Evolutionary conservation across 1,284 basidiomycete species (phyloP).

Genomic region (Macrocystidia cucumis): DNA sequence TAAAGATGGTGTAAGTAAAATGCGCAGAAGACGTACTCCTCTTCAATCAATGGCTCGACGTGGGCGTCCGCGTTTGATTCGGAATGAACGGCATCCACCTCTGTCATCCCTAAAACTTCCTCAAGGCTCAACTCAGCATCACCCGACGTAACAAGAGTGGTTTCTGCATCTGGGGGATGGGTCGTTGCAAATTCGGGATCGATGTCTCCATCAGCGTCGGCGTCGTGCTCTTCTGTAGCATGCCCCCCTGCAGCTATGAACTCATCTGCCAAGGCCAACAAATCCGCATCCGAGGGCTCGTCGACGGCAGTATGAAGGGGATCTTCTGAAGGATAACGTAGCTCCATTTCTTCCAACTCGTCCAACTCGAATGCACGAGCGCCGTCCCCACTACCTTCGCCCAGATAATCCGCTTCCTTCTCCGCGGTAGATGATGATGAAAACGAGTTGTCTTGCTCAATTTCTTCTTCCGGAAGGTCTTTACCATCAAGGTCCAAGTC

Average conservation of each 20-base stretch:
- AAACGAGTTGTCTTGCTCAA: slow-evolving; percentile 16
- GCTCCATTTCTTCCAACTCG: slow-evolving; percentile 10
- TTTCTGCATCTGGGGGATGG: too few relatives aligned
- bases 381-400: slow-evolving; percentile 6
- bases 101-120: too few relatives aligned
- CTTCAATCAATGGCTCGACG: too few relatives aligned
- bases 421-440: slow-evolving; percentile 18
- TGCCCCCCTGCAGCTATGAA: slow-evolving; percentile 7
- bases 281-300: not conserved
- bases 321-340: slow-evolving; percentile 17
- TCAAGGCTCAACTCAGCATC: too few relatives aligned
- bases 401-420: slow-evolving; percentile 14
- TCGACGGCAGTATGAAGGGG: not conserved
- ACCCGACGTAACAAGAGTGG: too few relatives aligned
- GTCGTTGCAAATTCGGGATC: slow-evolving; percentile 21
- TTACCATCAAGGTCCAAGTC: slow-evolving; percentile 9
- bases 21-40: too few relatives aligned
- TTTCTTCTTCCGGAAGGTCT: slow-evolving; percentile 16
- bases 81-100: too few relatives aligned
- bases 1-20: too few relatives aligned
- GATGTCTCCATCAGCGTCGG: slow-evolving; percentile 24
- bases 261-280: slow-evolving; percentile 8
- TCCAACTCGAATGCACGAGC: too few relatives aligned
- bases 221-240: slow-evolving; percentile 12
- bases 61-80: too few relatives aligned